These are phyloP conservation scores for Triticum turgidum DNA, from an alignment of 176 grass and related monocot genomes.

Conservation along the genomic window DNA sequence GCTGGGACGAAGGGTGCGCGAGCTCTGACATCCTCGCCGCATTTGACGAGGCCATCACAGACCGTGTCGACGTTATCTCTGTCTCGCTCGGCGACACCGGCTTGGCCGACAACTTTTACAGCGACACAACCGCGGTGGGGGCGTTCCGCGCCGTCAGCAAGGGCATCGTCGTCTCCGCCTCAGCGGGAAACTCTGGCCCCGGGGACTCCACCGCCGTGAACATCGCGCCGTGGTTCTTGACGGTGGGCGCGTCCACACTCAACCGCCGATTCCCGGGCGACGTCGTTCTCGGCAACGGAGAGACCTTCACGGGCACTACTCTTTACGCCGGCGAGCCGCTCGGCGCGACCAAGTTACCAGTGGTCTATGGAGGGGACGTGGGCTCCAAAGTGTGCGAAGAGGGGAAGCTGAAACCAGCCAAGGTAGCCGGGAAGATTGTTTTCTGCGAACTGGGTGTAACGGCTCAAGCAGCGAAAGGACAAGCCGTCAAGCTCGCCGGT, in stretches of 20 bases:
- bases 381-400: slow-evolving; percentile 20
- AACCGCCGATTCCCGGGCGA: slow-evolving; percentile 41
- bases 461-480: slow-evolving; percentile 22
- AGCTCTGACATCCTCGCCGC: slow-evolving; percentile 33
- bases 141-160: slow-evolving; percentile 41
- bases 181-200: slow-evolving; percentile 39
- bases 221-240: slow-evolving; percentile 58
- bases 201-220: slow-evolving; percentile 23
- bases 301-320: slow-evolving; percentile 18
- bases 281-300: slow-evolving; percentile 43
- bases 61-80: slow-evolving; percentile 37
- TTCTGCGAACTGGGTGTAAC: slow-evolving; percentile 30
- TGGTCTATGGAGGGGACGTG: slow-evolving; percentile 35
- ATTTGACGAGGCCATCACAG: slow-evolving; percentile 39
- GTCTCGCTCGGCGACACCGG: slow-evolving; percentile 32
- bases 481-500: slow-evolving; percentile 47
- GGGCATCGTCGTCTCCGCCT: slow-evolving; percentile 40
- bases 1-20: slow-evolving; percentile 33
- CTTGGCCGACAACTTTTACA: not conserved
- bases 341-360: not conserved
- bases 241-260: slow-evolving; percentile 53
- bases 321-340: slow-evolving; percentile 32
- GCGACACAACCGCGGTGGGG: slow-evolving; percentile 36
- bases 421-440: slow-evolving; percentile 50
- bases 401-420: slow-evolving; percentile 5